Evolutionary conservation across 2,329 filamentous ascomycete species (phyloP).

Genomic region (Fusarium sp.): DNA sequence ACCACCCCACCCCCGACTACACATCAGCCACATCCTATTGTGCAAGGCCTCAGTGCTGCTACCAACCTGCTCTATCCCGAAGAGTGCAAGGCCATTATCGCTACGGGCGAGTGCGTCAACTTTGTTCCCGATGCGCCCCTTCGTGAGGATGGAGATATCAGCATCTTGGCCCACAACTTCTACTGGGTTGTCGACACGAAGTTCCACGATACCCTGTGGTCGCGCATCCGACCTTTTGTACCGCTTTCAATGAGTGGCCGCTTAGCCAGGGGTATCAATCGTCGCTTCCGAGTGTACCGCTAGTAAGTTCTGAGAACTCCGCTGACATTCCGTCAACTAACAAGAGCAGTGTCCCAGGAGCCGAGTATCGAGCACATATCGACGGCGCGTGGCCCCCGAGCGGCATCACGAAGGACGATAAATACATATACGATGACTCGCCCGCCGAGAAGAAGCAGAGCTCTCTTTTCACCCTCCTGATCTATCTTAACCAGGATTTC

Average conservation of each 20-base stretch:
- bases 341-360: conserved; percentile 67
- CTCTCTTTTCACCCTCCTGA: conserved; percentile 76
- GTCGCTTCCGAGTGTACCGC: conserved; percentile 78
- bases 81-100: conserved; percentile 76
- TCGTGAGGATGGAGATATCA: conserved; percentile 73
- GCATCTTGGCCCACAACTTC: conserved; percentile 78
- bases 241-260: conserved; percentile 68
- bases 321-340: not conserved
- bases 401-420: conserved; percentile 68
- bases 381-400: conserved; percentile 81
- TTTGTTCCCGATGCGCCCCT: conserved; percentile 78
- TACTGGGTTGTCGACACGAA: conserved; percentile 77
- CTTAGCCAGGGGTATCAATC: conserved; percentile 72
- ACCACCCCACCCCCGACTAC: conserved; percentile 60
- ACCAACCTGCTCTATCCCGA: conserved; percentile 69
- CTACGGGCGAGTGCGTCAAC: conserved; percentile 73
- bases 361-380: conserved; percentile 79
- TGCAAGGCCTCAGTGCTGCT: conserved; percentile 72
- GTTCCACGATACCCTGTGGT: conserved; percentile 75
- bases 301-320: conserved; percentile 56
- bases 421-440: conserved; percentile 76
- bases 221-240: conserved; percentile 69
- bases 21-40: conserved; percentile 70
- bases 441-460: conserved; percentile 71
- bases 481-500: conserved; percentile 80